Conservation (phyloP, 1,284 basidiomycete genomes). For the Ganoderma lingzhi region DNA sequence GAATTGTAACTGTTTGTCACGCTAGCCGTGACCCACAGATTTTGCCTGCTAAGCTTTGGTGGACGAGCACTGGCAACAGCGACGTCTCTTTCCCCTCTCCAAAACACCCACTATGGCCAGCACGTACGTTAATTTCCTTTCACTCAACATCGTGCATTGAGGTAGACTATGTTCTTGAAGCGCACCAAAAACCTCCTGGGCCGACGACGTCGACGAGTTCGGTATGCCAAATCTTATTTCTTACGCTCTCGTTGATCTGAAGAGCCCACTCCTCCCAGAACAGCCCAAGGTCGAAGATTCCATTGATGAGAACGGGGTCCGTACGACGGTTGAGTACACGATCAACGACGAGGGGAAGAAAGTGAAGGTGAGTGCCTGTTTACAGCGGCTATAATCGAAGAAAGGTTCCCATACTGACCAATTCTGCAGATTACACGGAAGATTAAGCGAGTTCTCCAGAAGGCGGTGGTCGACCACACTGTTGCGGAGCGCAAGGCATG, state of each 20-base stretch:
- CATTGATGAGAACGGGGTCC: conserved; percentile 89
- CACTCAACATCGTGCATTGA: neutral
- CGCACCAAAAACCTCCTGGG: conserved; percentile 77
- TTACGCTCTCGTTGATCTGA: neutral
- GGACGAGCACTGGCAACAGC: neutral
- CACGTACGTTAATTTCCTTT: conserved; percentile 18
- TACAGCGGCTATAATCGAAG: neutral
- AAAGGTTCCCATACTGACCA: neutral
- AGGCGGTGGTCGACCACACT: conserved; percentile 91
- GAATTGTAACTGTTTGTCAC: conserved; percentile 4
- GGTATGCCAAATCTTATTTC: conserved; percentile 46
- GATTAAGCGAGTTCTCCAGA: conserved; percentile 89
- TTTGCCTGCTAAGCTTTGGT: conserved; percentile 23
- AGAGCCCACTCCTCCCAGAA: conserved; percentile 38
- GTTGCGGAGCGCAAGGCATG: conserved; percentile 95
- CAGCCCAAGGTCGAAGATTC: conserved; percentile 63
- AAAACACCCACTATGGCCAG: conserved; percentile 26
- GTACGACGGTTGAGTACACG: conserved; percentile 85
- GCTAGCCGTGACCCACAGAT: conserved; percentile 17
- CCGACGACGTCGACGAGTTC: conserved; percentile 83
- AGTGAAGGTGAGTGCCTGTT: conserved; percentile 79
- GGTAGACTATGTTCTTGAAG: conserved; percentile 21
- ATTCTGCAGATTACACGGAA: conserved; percentile 80
- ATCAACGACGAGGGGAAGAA: conserved; percentile 95
- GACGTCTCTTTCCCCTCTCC: conserved; percentile 8